A percentile compares a stretch with the other conserved stretches of the same genome.
phyloP scores from a whole-genome alignment of 1,139 yeast genomes.

The Pichia sp. region DNA sequence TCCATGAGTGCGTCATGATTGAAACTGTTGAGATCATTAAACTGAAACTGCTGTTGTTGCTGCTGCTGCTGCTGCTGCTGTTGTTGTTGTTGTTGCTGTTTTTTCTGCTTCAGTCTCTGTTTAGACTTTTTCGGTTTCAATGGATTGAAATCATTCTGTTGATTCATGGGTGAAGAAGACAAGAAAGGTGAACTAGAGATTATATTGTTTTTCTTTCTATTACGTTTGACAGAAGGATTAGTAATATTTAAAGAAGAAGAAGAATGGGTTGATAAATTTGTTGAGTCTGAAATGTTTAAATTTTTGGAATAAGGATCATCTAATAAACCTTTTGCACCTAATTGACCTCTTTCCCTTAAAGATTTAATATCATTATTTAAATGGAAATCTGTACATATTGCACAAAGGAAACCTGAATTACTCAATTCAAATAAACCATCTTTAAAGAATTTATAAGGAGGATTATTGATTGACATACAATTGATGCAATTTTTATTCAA shows the following conservation, averaged over 20 bases:
- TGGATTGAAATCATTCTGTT: conserved; percentile 7
- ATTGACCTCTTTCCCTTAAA: conserved; percentile 26
- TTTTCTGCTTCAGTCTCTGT: not conserved
- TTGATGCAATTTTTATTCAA: conserved; percentile 25
- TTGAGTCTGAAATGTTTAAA: conserved; percentile 2
- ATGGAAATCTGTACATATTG: conserved; percentile 23
- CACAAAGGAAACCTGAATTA: conserved; percentile 29
- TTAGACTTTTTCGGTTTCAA: conserved; percentile 4
- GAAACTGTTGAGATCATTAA: conserved; percentile 2
- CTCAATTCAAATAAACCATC: conserved; percentile 29
- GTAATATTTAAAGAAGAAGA: not conserved
- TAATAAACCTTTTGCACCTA: conserved; percentile 27
- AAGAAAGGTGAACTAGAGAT: conserved; percentile 11
- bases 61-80: not conserved
- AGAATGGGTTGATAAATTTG: conserved; percentile 5
- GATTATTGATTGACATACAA: conserved; percentile 25
- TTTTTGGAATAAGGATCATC: conserved; percentile 26
- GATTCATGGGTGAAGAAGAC: conserved; percentile 12
- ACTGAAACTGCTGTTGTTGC: not conserved
- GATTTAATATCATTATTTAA: conserved; percentile 18
- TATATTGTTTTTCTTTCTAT: conserved; percentile 10
- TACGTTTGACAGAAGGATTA: not conserved
- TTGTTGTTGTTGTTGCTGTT: not conserved
- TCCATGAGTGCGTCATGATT: conserved; percentile 7
- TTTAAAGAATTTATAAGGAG: conserved; percentile 28